Evolutionary conservation across 2,329 filamentous ascomycete genomes (phyloP), one percentile per base, ranked within the genome.

Genomic region (Cordyceps sp.): DNA sequence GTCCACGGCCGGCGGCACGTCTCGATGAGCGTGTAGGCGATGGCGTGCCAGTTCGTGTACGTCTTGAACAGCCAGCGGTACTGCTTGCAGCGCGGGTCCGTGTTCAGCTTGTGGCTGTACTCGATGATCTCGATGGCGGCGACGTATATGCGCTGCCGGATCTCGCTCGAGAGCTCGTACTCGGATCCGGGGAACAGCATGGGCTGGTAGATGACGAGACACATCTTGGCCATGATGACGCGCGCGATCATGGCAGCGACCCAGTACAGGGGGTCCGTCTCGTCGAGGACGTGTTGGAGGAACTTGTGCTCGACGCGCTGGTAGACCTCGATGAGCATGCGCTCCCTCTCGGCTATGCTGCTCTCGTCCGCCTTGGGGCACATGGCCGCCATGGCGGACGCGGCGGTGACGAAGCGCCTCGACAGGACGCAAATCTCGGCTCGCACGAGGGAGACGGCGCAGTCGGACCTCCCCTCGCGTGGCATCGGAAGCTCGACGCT

Each of bases 211-310:
- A 83, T 66, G 37, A 85, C 66, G 23, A 90, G 62, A 57, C 76
- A 82, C 60, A 85, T 73, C 53, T 85, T 88, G 30, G 75, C 74
- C 55, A 85, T 69, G 38, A 86, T 73, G 21, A 88, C 61, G 9
- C 78, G 69, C 4, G 72, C 66, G 17, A 82, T 62, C 19, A 78
- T 78, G 4, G 71, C 73, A 7, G 69, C 69, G 18, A 79, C 68
- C 74, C 77, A 82, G 39, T 73, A 73, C 2, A 82, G 54, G 0
- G 67, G 61, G 29, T 68, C 50, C 39, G 42, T 55, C 27, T 56
- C 48, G 45, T 62, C 59, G 34, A 67, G 52, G 32, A 63, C 64
- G 35, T 73, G 57, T 24, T 54, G 53, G 15, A 74, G 52, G 39
- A 72, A 73, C 33, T 62, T 63, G 25, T 62, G 51, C 40, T 74